phyloP scores from a whole-genome alignment of 1,139 yeast species.

The Protomyces pachydermus region DNA sequence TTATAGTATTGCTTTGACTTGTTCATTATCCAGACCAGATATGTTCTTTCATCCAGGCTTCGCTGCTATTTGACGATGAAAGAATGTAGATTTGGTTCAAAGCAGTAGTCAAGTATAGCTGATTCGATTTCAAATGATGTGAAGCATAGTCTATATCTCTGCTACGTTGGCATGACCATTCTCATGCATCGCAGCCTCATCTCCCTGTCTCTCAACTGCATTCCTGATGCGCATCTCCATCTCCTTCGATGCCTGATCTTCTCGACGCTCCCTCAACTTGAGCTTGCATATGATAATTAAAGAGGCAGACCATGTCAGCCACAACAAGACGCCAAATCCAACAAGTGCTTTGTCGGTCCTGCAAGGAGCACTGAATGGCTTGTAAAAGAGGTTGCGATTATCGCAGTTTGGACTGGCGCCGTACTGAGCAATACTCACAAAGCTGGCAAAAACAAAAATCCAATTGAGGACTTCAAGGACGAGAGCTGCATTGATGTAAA shows the following conservation, averaged over 20 bases:
- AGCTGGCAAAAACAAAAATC: constrained; percentile 14
- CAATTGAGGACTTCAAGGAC: constrained; percentile 15
- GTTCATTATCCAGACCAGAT: too few relatives aligned
- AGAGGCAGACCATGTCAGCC: constrained; percentile 13
- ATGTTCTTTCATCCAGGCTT: too few relatives aligned
- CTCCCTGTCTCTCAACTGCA: constrained; percentile 17
- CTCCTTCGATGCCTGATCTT: constrained; percentile 13
- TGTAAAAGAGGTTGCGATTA: background rate
- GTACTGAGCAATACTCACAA: constrained; percentile 17
- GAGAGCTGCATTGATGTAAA: constrained; percentile 18
- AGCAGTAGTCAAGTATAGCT: too few relatives aligned
- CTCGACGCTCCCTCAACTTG: constrained; percentile 7
- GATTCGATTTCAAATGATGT: too few relatives aligned
- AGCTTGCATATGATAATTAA: constrained; percentile 10
- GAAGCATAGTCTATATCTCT: background rate
- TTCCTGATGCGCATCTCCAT: constrained; percentile 17
- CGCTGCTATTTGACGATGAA: too few relatives aligned
- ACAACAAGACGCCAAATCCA: constrained; percentile 6
- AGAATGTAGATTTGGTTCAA: too few relatives aligned
- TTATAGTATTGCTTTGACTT: background rate
- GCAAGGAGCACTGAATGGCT: background rate
- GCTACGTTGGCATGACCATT: background rate
- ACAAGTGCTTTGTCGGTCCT: constrained; percentile 6
- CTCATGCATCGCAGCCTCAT: background rate
- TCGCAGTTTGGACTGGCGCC: constrained; percentile 5